Evolutionary conservation across 176 grass and related monocot species (phyloP), one percentile per base, ranked within the genome.

Genomic region (Zoysia pacifica): DNA sequence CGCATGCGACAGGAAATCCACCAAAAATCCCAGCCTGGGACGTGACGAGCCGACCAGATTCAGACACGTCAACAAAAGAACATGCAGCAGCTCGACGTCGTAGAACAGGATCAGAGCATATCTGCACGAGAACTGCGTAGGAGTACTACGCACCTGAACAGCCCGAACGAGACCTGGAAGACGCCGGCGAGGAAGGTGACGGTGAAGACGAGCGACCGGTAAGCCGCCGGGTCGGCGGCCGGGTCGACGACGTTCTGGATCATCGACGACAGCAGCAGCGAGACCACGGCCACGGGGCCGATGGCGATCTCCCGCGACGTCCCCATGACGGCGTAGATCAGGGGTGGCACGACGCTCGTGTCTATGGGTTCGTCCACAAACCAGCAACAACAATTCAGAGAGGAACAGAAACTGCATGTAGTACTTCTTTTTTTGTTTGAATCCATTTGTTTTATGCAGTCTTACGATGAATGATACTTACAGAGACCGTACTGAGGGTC

Each of bases 301-400:
- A 97, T 85, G 67, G 91, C 95, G 64, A 97, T 87, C 72, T 97
- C 95, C 86, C 83, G 72, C 66, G 95, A 97, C 80, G 87, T 87
- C 48, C 94, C 95, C 95, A 97, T 94, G 37, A 97, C 83, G 8
- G 95, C 85, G 81, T 97, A 97, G 75, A 97, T 89, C 72, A 97
- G 80, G 15, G 95, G 95, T 63, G 91, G 95, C 9, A 94, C 91
- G 0, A 97, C 88, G 48, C 87, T 97, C 46, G 95, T 97, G 89
- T 97, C 95, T 97, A 43, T 14, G 38, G 7, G 60, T 70, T 36
- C 63, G 69, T 4, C 49, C 61, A 67, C 49, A 83, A 79, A 7
- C 28, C 28, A 28, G 41, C 60, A 79, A 8, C 48, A 83, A 68
- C 6, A 39, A 54, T 39, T 81, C 72, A 66, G 45, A 45, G 38